Evolutionary conservation across 2,329 filamentous ascomycete species (phyloP).

Genomic region (Knufia fluminis): DNA sequence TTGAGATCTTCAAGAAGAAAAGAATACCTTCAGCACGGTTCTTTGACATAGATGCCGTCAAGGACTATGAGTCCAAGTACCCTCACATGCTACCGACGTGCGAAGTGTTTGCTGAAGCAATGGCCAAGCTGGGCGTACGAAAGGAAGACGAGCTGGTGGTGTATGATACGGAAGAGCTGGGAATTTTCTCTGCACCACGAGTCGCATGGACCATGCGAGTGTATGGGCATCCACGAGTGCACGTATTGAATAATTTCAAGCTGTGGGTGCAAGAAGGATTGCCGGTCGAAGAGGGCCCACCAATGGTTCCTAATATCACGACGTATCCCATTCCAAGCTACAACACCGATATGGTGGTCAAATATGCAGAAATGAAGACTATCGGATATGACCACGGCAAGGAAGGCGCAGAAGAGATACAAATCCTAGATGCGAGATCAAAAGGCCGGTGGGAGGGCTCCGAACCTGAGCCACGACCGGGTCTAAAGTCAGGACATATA

Average conservation of each 20-base stretch:
- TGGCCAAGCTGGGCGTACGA: slow-evolving; percentile 79
- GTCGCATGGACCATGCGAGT: slow-evolving; percentile 88
- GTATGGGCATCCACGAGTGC: slow-evolving; percentile 82
- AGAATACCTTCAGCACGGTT: slow-evolving; percentile 86
- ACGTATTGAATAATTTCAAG: slow-evolving; percentile 91
- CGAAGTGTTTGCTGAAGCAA: slow-evolving; percentile 72
- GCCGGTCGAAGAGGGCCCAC: slow-evolving; percentile 65
- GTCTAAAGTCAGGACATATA: slow-evolving; percentile 82
- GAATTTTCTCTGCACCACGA: slow-evolving; percentile 87
- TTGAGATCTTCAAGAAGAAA: slow-evolving; percentile 68
- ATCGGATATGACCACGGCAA: slow-evolving; percentile 68
- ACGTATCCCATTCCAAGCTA: slow-evolving; percentile 47
- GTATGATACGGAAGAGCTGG: slow-evolving; percentile 83
- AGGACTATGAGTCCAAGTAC: slow-evolving; percentile 78
- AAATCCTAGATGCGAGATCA: slow-evolving; percentile 81
- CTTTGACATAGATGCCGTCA: slow-evolving; percentile 89
- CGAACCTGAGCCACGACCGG: slow-evolving; percentile 77
- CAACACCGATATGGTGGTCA: slow-evolving; percentile 57
- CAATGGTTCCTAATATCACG: slow-evolving; percentile 30
- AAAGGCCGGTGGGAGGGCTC: slow-evolving; percentile 70
- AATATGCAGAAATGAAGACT: slow-evolving; percentile 73
- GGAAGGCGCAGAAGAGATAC: slow-evolving; percentile 71
- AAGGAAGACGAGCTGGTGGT: slow-evolving; percentile 86
- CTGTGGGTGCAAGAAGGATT: slow-evolving; percentile 80
- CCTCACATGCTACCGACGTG: slow-evolving; percentile 90